phyloP scores from a whole-genome alignment of 495 filamentous ascomycete species.

The Entonaema liquescens region DNA sequence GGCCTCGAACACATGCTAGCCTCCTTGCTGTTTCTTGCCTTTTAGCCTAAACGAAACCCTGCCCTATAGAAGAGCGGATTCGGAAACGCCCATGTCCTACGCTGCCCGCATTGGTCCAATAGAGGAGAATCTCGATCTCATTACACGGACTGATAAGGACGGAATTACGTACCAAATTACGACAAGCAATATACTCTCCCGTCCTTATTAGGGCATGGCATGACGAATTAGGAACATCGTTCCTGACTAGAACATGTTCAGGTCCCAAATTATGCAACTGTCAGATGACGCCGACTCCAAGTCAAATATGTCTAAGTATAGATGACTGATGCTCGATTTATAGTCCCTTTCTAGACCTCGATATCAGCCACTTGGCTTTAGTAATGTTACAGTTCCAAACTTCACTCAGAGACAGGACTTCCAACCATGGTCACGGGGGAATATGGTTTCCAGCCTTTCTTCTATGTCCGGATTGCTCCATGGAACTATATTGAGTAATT shows the following conservation, averaged over 20 bases:
- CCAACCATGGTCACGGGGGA: not conserved
- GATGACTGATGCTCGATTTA: not conserved
- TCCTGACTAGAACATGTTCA: conserved; percentile 1
- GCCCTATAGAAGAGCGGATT: conserved; percentile 12
- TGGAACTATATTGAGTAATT: not conserved
- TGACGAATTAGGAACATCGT: conserved; percentile 23
- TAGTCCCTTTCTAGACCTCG: not conserved
- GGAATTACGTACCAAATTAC: conserved; percentile 22
- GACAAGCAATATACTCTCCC: conserved; percentile 7
- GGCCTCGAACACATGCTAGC: conserved; percentile 17
- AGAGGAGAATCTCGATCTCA: conserved; percentile 15
- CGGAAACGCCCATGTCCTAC: conserved; percentile 28
- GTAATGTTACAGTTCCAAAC: not conserved
- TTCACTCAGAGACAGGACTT: not conserved
- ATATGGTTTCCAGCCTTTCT: not conserved
- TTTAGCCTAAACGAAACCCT: conserved; percentile 35
- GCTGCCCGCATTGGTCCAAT: not conserved
- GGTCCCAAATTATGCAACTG: conserved; percentile 3
- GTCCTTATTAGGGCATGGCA: conserved; percentile 21
- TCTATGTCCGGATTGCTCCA: not conserved
- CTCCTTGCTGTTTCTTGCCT: conserved; percentile 11
- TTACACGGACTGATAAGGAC: not conserved
- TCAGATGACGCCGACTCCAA: not conserved
- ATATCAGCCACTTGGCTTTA: not conserved
- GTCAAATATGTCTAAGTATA: conserved; percentile 4